phyloP scores from a whole-genome alignment of 202 grass and related monocot species.

The Sporobolus alterniflorus region DNA sequence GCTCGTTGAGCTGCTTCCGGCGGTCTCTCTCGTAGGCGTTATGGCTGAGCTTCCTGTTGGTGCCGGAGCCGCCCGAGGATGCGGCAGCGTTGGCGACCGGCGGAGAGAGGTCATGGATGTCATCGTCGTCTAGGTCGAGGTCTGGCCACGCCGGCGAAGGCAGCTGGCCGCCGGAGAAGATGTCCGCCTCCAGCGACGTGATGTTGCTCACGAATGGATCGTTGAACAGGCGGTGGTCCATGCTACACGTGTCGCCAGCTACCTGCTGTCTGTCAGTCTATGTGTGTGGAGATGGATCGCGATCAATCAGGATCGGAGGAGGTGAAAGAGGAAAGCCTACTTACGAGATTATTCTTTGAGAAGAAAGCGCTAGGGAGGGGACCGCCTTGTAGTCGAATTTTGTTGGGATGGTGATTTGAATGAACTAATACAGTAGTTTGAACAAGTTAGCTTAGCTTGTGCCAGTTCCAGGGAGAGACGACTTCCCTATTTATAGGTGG shows the following conservation, averaged over 20 bases:
- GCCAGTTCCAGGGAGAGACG: conserved; percentile 18
- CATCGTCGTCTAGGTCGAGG: conserved; percentile 37
- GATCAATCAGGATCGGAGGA: not conserved
- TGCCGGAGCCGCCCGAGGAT: conserved; percentile 35
- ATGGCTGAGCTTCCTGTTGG: conserved; percentile 76
- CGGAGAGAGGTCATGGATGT: conserved; percentile 33
- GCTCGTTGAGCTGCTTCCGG: conserved; percentile 88
- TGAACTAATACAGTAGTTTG: not conserved
- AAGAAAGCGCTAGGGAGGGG: not conserved
- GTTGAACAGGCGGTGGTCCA: conserved; percentile 46
- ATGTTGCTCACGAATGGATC: conserved; percentile 54
- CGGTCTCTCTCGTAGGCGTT: conserved; percentile 97
- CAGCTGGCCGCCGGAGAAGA: conserved; percentile 43
- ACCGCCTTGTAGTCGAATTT: not conserved
- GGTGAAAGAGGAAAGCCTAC: conserved; percentile 4
- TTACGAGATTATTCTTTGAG: conserved; percentile 17
- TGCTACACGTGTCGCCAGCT: not conserved
- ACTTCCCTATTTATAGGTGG: conserved; percentile 32
- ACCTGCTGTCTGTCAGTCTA: not conserved
- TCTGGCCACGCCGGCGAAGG: conserved; percentile 46
- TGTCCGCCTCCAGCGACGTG: conserved; percentile 53
- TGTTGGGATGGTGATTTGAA: conserved; percentile 18
- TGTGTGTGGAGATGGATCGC: not conserved
- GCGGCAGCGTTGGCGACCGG: conserved; percentile 16
- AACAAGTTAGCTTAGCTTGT: conserved; percentile 1